Evolutionary conservation across 768 basidiomycete genomes (phyloP), one percentile per base, ranked within the genome.

Genomic region (button mushroom (Agaricus bisporus)): DNA sequence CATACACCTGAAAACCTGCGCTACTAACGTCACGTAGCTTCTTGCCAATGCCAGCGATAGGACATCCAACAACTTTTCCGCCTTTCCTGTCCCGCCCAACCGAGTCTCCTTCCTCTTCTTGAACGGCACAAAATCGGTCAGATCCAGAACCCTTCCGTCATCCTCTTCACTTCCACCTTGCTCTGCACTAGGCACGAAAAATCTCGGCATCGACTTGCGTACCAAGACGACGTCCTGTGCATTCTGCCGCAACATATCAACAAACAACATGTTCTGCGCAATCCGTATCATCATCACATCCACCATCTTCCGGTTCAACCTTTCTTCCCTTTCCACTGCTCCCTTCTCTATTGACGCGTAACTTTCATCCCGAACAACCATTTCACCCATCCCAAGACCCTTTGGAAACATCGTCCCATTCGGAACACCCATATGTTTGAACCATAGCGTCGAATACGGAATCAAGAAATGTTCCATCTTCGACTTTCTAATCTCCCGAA

Each of bases 391-490:
- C 25, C 41, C 38, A 0, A 76, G 62, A 22, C 66, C 61, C 29
- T 74, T 64, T 15, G 87, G 86, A 59, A 88, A 87, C 81, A 86
- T 82, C 2, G 79, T 69, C 0, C 78, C 77, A 8, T 67, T 56
- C 0, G 82, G 83, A 26, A 41, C 45, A n/a, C 79, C 74, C 8
- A 77, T 68, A 0, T 79, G 62, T 0, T 77, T 63, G 59, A 87
- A 88, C 86, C 86, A 89, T 7, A 90, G 67, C 0, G 82, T 74
- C 1, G 85, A 86, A 1, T 85, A 79, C 0, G 88, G 88, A 25
- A 88, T 73, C 38, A 89, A 68, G 56, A 87, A 77, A 26, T 70
- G 63, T 48, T 91, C 88, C 11, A 87, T 68, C 61, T 90, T 91
- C 11, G 85, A 81, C 45, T 85, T 79, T 22, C 83, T 78, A 50